phyloP scores from a whole-genome alignment of 1,139 yeast genomes.

The Protomyces lactucae-debilis region DNA sequence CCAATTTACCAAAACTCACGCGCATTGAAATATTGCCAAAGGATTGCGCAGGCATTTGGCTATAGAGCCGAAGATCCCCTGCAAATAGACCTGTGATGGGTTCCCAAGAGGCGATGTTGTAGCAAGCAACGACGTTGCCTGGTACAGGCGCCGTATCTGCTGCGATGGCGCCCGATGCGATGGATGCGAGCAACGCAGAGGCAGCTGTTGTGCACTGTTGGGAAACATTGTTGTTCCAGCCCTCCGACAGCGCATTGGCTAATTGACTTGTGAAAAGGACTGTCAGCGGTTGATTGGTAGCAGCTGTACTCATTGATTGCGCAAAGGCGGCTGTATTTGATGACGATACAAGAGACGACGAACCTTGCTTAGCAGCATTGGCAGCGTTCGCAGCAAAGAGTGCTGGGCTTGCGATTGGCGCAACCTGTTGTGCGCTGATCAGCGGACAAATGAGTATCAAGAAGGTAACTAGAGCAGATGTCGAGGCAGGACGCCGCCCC shows the following conservation, averaged over 20 bases:
- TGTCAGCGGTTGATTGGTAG: background rate
- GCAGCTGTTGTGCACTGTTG: background rate
- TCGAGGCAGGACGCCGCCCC: no score
- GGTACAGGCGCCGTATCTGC: background rate
- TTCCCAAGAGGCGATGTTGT: conserved; percentile 12
- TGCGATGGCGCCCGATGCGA: background rate
- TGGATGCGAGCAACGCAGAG: background rate
- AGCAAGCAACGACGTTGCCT: conserved; percentile 10
- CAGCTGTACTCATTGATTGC: background rate
- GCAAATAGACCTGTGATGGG: conserved; percentile 10
- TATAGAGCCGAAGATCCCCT: conserved; percentile 14
- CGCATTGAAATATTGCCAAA: background rate
- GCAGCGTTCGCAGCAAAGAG: background rate
- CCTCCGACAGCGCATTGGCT: background rate
- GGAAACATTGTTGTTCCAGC: background rate
- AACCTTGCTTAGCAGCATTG: no score
- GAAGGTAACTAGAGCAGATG: no score
- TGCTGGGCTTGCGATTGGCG: background rate
- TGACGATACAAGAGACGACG: background rate
- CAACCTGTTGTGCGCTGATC: background rate
- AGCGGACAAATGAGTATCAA: no score
- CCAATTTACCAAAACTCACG: background rate
- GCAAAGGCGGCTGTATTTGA: background rate
- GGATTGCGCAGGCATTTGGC: background rate
- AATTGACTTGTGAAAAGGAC: background rate